Evolutionary conservation across 169 alveolate species (phyloP).

Genomic region (Nephromyces sp.): DNA sequence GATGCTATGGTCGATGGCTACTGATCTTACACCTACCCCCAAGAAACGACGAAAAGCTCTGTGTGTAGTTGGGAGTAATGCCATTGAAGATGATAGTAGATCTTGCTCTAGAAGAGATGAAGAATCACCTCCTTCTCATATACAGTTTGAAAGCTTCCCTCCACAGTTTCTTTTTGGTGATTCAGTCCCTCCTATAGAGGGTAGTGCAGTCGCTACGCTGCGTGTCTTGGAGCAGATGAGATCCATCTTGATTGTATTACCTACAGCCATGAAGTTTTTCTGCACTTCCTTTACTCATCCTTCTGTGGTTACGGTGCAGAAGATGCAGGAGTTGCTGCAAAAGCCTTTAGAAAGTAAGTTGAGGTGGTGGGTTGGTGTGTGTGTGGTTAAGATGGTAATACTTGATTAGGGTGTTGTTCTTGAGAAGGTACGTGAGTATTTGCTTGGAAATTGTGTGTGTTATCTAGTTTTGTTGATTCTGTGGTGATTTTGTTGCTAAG

Average conservation of each 20-base stretch:
- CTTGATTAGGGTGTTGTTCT: no score
- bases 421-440: no score
- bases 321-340: no score
- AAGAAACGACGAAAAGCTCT: neutral
- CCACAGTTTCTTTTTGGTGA: constrained; percentile 6
- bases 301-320: neutral
- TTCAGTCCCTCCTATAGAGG: constrained; percentile 8
- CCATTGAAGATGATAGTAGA: neutral
- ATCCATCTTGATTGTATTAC: constrained; percentile 17
- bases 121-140: neutral
- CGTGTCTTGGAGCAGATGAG: constrained; percentile 34
- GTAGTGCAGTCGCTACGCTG: constrained; percentile 25
- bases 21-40: constrained; percentile 6
- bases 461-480: no score
- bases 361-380: no score
- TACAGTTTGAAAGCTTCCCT: neutral
- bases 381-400: no score
- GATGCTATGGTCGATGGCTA: constrained; percentile 24
- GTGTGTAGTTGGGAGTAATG: neutral
- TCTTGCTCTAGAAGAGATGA: neutral
- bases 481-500: no score
- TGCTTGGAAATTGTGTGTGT: no score
- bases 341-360: no score
- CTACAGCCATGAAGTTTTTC: constrained; percentile 12
- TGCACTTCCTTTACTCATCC: constrained; percentile 19